Conservation (phyloP, 1,139 yeast species). For the Lodderomyces elongisporus region DNA sequence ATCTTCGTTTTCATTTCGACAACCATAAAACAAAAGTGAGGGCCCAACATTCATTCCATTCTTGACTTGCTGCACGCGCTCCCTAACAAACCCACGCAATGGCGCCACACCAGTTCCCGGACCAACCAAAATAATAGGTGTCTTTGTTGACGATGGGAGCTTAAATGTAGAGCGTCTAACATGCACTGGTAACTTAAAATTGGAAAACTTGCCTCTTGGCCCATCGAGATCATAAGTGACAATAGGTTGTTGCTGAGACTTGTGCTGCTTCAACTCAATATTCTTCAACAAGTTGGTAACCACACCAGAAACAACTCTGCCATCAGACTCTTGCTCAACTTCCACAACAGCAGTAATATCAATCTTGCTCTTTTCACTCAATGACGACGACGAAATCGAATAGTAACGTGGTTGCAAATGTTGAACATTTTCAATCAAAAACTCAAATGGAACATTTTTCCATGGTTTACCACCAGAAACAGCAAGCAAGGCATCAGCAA, state of each 20-base stretch:
- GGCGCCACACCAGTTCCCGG: slow-evolving; percentile 99
- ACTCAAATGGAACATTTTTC: slow-evolving; percentile 76
- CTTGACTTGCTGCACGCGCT: slow-evolving; percentile 49
- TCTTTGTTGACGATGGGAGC: slow-evolving; percentile 79
- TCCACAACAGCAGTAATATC: slow-evolving; percentile 94
- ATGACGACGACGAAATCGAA: slow-evolving; percentile 89
- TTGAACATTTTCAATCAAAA: slow-evolving; percentile 73
- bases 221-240: slow-evolving; percentile 72
- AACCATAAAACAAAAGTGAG: slow-evolving; percentile 77
- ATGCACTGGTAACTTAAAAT: slow-evolving; percentile 75
- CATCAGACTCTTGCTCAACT: slow-evolving; percentile 48
- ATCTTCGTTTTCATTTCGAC: slow-evolving; percentile 71
- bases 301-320: slow-evolving; percentile 62
- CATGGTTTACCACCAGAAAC: slow-evolving; percentile 65
- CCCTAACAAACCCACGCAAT: slow-evolving; percentile 88
- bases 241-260: slow-evolving; percentile 31
- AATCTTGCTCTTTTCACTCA: slow-evolving; percentile 67
- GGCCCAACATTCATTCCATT: slow-evolving; percentile 62
- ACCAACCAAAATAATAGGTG: slow-evolving; percentile 89
- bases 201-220: slow-evolving; percentile 61
- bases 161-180: slow-evolving; percentile 93
- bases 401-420: slow-evolving; percentile 92
- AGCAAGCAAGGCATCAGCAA: slow-evolving; percentile 67
- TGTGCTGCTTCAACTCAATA: slow-evolving; percentile 61
- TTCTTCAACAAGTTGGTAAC: slow-evolving; percentile 83